Evolutionary conservation across 2,329 filamentous ascomycete genomes (phyloP).

Genomic region (Xylariaceae sp.): DNA sequence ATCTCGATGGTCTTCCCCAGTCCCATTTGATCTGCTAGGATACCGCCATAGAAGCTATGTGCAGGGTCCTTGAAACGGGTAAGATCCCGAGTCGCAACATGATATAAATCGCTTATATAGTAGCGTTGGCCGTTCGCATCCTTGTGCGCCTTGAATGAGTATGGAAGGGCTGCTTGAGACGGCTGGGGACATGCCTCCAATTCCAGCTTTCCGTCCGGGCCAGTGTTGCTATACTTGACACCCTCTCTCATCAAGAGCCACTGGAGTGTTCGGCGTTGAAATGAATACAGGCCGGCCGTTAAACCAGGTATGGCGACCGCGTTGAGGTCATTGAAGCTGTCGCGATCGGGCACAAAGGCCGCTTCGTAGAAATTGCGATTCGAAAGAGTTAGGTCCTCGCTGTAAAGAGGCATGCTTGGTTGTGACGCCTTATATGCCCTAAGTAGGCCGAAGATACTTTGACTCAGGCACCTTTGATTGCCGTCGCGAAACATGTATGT

Average conservation of each 20-base stretch:
- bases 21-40: slow-evolving; percentile 78
- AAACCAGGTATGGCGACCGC: slow-evolving; percentile 40
- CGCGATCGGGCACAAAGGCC: slow-evolving; percentile 54
- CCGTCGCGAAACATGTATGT: slow-evolving; percentile 31
- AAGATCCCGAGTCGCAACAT: slow-evolving; percentile 49
- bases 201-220: slow-evolving; percentile 14
- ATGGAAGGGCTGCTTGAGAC: slow-evolving; percentile 26
- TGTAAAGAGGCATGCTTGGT: neutral
- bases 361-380: slow-evolving; percentile 63
- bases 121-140: slow-evolving; percentile 42
- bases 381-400: slow-evolving; percentile 31
- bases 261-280: slow-evolving; percentile 63
- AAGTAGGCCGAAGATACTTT: slow-evolving; percentile 36
- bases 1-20: slow-evolving; percentile 76
- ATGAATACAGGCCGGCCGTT: slow-evolving; percentile 58
- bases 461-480: slow-evolving; percentile 31
- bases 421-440: neutral
- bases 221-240: slow-evolving; percentile 39
- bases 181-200: slow-evolving; percentile 26
- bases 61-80: slow-evolving; percentile 39
- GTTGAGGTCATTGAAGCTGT: slow-evolving; percentile 33
- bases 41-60: slow-evolving; percentile 49
- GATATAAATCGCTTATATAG: slow-evolving; percentile 53
- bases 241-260: slow-evolving; percentile 67
- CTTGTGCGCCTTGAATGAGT: slow-evolving; percentile 39